These are phyloP conservation scores for Sclerotinia spermophila DNA, from an alignment of 2,329 filamentous ascomycete genomes.

Conservation along the genomic window DNA sequence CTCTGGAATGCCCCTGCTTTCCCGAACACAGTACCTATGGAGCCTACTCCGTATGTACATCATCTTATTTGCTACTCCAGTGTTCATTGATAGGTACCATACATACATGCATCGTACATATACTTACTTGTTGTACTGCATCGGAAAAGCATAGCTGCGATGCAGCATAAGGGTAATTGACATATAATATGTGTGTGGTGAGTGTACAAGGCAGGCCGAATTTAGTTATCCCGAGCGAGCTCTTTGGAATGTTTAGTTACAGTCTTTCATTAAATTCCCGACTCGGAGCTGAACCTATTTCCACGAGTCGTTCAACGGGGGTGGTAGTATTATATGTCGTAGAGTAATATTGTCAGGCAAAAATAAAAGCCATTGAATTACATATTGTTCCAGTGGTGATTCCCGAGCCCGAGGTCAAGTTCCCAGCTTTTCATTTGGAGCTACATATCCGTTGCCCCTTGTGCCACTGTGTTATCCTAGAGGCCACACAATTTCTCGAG, in stretches of 20 bases:
- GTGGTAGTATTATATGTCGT: conserved; percentile 3
- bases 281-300: conserved; percentile 16
- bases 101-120: neutral
- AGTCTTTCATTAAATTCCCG: neutral
- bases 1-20: conserved; percentile 11
- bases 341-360: neutral
- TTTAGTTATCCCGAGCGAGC: conserved; percentile 9
- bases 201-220: neutral
- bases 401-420: conserved; percentile 2
- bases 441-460: neutral
- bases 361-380: conserved; percentile 7
- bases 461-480: conserved; percentile 4
- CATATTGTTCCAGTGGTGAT: neutral
- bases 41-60: neutral
- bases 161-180: neutral
- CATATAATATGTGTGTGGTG: neutral
- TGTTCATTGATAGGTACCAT: neutral
- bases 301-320: conserved; percentile 5
- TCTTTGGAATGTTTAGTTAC: neutral
- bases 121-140: conserved; percentile 15
- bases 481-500: neutral
- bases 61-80: conserved; percentile 11
- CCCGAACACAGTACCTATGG: neutral
- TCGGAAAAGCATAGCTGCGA: conserved; percentile 4
- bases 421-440: conserved; percentile 1